Base-by-base conservation (phyloP, 208 protist genomes). In the Acanthamoeba rhysodes region DNA sequence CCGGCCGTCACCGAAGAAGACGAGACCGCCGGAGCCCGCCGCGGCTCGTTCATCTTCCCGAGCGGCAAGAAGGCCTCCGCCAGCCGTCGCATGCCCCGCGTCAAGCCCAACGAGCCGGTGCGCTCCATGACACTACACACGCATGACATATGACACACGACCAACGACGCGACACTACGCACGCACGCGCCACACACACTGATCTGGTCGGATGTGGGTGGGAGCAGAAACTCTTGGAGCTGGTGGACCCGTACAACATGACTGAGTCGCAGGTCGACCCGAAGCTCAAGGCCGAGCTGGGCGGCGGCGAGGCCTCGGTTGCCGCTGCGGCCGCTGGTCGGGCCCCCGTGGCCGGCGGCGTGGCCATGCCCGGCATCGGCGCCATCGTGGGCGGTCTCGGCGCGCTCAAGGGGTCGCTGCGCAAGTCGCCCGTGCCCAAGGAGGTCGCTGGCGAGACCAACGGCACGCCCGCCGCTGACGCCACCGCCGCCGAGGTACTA, bases 231-330 rank as follows among this genome's bases (percentile, higher is more conserved):
- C 29, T 87, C 48, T 45, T 87, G 37, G 12, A 37, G 22, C 45
- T 87, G 45, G 78, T 87, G 27, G 78, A 87, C 27, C 78, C 78
- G 24, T 87, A 59, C 78, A 87, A 59, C 78, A 50, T 87, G 27
- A 87, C 78, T 37, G n/a, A 24, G 20, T 16, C 20, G 24, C 41
- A 87, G 37, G 78, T 87, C 27, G 78, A 87, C 48, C 78, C 78
- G 9, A 87, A 87, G 78, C 78, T 87, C 78, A 87, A 87, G 78
- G 78, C 78, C 50, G 78, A 87, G 45, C 78, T 87, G 22, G 12
- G 16, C 27, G 78, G 78, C n/a, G 78, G 78, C 45, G 7, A 27
- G 32, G 34, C 70, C 4, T 9, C 70, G 50, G 78, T 20, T 6
- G 72, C 72, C n/a, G 50, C 37, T 37, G 48, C 78, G 24, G 32